Base-by-base conservation (phyloP, 345 rosid species). In the Capsella bursapastoris region DNA sequence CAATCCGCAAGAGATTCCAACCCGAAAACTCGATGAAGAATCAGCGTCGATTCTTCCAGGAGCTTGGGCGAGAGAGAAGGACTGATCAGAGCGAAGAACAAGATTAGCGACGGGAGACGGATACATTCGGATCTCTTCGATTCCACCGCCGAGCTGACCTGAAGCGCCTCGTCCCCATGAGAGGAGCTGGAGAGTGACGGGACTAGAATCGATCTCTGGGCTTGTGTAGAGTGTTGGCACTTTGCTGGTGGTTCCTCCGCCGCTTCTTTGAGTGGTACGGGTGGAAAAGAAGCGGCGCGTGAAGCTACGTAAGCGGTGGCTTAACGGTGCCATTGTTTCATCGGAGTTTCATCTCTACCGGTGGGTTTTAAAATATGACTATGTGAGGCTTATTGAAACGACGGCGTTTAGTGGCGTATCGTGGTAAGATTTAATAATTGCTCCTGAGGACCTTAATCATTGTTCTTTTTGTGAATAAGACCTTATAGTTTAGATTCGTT, bases 131-230 rank as follows among this genome's bases (percentile, higher is more conserved):
- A 78, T 75, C 82, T 90, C 91, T 71, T 94, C 98, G 29, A 83
- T 82, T 84, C 96, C 95, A 44, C 93, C 96, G 47, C 97, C 97
- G 40, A 94, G 88, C 76, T 94, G 98, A 80, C 97, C 98, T 18
- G 97, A 94, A 31, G 89, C 86, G 12, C 97, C 97, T 76, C 89
- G 85, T 57, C 98, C 98, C 98, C 96, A 94, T 3, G 97, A 91
- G 70, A 86, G 75, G 28, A 91, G 83, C 79, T 93, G 96, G 48
- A 91, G 81, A 0, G 86, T 81, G 18, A 77, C 47, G 14, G 79
- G 43, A 5, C 75, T 71, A 0, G 77, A 53, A 22, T 67, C 81
- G 71, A 76, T 66, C 15, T 76, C 82, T 8, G 82, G 90, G 77
- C 66, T 77, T 57, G 57, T 73, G 83, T 86, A 85, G 51, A 85